Conservation (phyloP, 1,139 yeast genomes). For the Hyphopichia fennica region DNA sequence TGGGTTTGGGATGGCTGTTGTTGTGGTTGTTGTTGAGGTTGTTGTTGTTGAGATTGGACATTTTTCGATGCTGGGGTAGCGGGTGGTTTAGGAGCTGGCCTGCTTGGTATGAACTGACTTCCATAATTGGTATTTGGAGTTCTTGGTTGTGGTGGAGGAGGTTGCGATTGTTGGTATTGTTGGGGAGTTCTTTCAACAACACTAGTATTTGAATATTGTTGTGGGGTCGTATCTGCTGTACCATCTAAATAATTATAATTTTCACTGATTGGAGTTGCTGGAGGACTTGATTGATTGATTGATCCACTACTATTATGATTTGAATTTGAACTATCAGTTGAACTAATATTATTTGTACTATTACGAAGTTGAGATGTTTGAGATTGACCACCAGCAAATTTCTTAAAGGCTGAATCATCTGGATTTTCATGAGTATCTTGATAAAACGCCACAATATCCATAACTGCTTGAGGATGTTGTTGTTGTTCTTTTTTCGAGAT, state of each 20-base stretch:
- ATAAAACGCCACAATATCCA: conserved; percentile 88
- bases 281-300: conserved; percentile 23
- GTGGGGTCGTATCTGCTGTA: neutral
- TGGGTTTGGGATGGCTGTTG: no score
- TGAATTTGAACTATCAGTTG: neutral
- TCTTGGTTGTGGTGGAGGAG: conserved; percentile 10
- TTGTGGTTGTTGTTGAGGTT: no score
- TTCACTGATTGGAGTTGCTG: conserved; percentile 22
- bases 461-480: conserved; percentile 90
- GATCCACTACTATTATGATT: conserved; percentile 14
- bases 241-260: conserved; percentile 3
- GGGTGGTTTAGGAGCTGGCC: conserved; percentile 69
- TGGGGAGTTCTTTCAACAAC: neutral
- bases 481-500: conserved; percentile 82
- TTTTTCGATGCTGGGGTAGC: conserved; percentile 6
- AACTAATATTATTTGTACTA: neutral
- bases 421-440: conserved; percentile 61
- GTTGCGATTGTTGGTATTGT: conserved; percentile 7
- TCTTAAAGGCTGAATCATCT: conserved; percentile 71
- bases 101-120: conserved; percentile 57
- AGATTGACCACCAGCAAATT: conserved; percentile 44
- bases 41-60: neutral
- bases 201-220: neutral
- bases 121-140: conserved; percentile 28
- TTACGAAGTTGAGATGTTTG: conserved; percentile 3